These are phyloP conservation scores for Trypanosoma cruzi DNA, from an alignment of 208 protist genomes.

Conservation along the genomic window DNA sequence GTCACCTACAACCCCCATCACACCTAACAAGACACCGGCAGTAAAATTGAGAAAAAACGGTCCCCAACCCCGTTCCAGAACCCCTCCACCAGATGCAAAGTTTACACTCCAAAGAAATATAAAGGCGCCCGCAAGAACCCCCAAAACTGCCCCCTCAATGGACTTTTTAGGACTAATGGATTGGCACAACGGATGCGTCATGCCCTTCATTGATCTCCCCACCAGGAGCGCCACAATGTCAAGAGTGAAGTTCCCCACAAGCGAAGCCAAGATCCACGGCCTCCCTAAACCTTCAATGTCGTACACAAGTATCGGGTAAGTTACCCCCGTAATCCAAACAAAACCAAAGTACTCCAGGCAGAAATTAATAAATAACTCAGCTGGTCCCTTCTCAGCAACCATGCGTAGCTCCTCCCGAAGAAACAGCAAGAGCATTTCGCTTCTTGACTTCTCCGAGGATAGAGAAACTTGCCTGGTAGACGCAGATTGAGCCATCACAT, in stretches of 20 bases:
- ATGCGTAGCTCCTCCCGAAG: slow-evolving; percentile 54
- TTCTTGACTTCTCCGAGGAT: background rate
- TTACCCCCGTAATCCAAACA: slow-evolving; percentile 70
- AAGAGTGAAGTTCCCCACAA: slow-evolving; percentile 79
- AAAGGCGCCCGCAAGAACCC: slow-evolving; percentile 56
- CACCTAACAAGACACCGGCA: slow-evolving; percentile 60
- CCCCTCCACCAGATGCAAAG: slow-evolving; percentile 20
- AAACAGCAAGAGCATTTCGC: slow-evolving; percentile 34
- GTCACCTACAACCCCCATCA: slow-evolving; percentile 84
- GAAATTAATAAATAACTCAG: slow-evolving; percentile 79
- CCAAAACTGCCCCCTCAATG: slow-evolving; percentile 75
- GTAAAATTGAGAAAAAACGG: slow-evolving; percentile 45
- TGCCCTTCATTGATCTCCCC: slow-evolving; percentile 36
- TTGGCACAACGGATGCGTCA: slow-evolving; percentile 53
- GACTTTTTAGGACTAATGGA: slow-evolving; percentile 92
- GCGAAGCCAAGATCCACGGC: slow-evolving; percentile 51
- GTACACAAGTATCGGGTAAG: slow-evolving; percentile 59
- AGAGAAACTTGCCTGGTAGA: background rate
- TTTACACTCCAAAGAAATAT: slow-evolving; percentile 50
- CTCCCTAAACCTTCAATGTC: slow-evolving; percentile 47
- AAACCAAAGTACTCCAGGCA: slow-evolving; percentile 87
- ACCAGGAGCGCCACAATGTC: slow-evolving; percentile 80
- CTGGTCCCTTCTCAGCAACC: slow-evolving; percentile 55
- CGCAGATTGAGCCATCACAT: background rate
- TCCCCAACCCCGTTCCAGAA: slow-evolving; percentile 42